Evolutionary conservation across 192 early-diverging fungal species (phyloP).

Genomic region (Backusella circina): DNA sequence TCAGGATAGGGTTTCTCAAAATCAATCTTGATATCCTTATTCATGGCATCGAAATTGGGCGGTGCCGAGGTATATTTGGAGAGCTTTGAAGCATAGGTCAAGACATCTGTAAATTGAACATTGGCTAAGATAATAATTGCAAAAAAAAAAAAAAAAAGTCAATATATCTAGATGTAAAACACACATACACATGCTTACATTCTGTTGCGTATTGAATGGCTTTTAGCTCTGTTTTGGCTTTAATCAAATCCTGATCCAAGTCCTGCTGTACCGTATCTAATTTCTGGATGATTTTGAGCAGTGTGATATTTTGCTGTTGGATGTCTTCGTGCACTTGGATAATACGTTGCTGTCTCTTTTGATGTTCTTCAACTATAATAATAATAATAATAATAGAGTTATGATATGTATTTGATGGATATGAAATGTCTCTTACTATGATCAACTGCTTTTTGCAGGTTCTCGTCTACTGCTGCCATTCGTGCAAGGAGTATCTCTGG

Average conservation of each 20-base stretch:
- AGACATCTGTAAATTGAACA: conserved; percentile 43
- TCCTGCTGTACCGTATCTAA: conserved; percentile 30
- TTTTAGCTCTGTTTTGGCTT: conserved; percentile 22
- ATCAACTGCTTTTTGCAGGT: conserved; percentile 43
- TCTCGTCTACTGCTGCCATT: conserved; percentile 40
- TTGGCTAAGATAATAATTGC: conserved; percentile 20
- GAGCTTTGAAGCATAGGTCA: conserved; percentile 48
- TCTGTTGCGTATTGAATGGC: conserved; percentile 29
- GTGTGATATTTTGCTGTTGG: conserved; percentile 37
- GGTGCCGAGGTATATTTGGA: conserved; percentile 52
- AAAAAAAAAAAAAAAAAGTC: too few relatives aligned
- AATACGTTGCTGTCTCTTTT: conserved; percentile 41
- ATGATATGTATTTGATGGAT: neutral
- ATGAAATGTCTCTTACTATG: conserved; percentile 34
- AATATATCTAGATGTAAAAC: neutral
- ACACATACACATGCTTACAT: conserved; percentile 8
- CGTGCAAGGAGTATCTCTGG: conserved; percentile 36
- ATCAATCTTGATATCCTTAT: conserved; percentile 39
- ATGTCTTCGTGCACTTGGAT: conserved; percentile 46
- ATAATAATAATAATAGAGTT: too few relatives aligned
- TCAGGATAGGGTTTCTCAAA: conserved; percentile 53
- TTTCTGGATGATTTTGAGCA: conserved; percentile 35
- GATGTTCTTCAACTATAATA: conserved; percentile 46
- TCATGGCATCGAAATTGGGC: conserved; percentile 42
- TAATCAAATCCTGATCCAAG: conserved; percentile 26